Percentiles rank a stretch among this genome's conserved stretches.
phyloP scores from a whole-genome alignment of 1,284 basidiomycete genomes.

The Irpex sp. region DNA sequence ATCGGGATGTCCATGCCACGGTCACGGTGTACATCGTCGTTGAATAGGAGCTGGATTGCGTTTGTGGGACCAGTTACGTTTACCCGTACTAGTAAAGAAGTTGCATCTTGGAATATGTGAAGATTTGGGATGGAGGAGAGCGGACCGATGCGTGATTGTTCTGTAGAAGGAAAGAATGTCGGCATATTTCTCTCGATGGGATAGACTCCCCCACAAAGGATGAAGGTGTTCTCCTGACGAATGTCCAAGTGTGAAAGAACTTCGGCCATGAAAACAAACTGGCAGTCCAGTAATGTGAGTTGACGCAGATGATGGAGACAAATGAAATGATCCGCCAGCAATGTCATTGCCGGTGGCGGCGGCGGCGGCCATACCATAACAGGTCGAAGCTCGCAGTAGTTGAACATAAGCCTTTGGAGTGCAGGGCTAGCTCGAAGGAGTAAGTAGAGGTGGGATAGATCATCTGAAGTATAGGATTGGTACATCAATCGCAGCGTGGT shows the following conservation, averaged over 20 bases:
- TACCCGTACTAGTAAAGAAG: neutral
- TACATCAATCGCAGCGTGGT: neutral
- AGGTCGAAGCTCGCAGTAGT: neutral
- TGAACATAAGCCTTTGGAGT: neutral
- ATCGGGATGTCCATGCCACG: neutral
- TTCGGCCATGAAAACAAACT: neutral
- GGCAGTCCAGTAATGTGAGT: neutral
- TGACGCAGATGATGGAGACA: neutral
- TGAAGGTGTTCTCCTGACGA: neutral
- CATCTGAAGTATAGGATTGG: neutral
- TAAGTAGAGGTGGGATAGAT: neutral
- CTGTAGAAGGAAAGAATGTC: neutral
- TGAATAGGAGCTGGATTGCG: neutral
- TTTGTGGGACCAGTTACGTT: neutral
- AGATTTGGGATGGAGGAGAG: neutral
- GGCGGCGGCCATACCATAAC: neutral
- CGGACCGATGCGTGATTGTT: neutral
- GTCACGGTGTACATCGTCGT: neutral
- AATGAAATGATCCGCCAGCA: neutral
- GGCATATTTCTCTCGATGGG: neutral
- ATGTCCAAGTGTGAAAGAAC: neutral
- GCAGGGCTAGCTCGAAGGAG: neutral
- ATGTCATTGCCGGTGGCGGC: neutral
- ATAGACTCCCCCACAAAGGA: neutral
- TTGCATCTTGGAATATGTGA: neutral